Conservation (phyloP, 805 yeast genomes). For the Saccharomycopsis amapae region DNA sequence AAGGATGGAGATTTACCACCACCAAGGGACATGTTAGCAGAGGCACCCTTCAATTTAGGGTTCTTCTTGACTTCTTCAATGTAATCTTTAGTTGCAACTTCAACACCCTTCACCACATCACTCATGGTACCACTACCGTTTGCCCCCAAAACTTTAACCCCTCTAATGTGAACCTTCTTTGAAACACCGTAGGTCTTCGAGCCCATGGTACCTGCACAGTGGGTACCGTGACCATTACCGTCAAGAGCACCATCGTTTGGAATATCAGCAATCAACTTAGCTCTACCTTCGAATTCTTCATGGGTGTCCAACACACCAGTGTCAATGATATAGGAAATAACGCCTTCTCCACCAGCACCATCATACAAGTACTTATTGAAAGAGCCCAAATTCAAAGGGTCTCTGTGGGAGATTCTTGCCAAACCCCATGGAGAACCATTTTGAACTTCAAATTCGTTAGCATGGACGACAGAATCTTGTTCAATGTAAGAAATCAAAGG, state of each 20-base stretch:
- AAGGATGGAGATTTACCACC: slow-evolving; percentile 88
- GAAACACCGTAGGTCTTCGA: slow-evolving; percentile 54
- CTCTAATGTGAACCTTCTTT: slow-evolving; percentile 50
- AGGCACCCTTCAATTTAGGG: slow-evolving; percentile 64
- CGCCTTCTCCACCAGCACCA: slow-evolving; percentile 53
- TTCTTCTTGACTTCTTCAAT: slow-evolving; percentile 32
- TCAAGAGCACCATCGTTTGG: slow-evolving; percentile 44
- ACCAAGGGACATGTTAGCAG: slow-evolving; percentile 91
- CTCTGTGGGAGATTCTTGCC: slow-evolving; percentile 62
- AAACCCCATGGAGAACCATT: slow-evolving; percentile 72
- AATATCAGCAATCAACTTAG: slow-evolving; percentile 52
- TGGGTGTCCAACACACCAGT: slow-evolving; percentile 49
- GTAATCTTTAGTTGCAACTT: slow-evolving; percentile 49
- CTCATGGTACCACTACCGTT: slow-evolving; percentile 55
- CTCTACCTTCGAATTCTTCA: slow-evolving; percentile 54
- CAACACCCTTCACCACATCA: slow-evolving; percentile 57
- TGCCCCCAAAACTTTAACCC: slow-evolving; percentile 53
- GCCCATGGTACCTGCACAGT: slow-evolving; percentile 61
- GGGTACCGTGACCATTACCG: slow-evolving; percentile 61
- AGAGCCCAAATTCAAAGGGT: slow-evolving; percentile 49
- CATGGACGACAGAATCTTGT: slow-evolving; percentile 48
- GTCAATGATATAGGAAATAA: slow-evolving; percentile 48
- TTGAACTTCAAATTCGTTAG: slow-evolving; percentile 44
- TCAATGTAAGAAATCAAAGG: slow-evolving; percentile 62
- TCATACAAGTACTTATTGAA: slow-evolving; percentile 56